These are phyloP conservation scores for Bjerkandera adusta DNA, from an alignment of 1,284 basidiomycete species.

Conservation along the genomic window DNA sequence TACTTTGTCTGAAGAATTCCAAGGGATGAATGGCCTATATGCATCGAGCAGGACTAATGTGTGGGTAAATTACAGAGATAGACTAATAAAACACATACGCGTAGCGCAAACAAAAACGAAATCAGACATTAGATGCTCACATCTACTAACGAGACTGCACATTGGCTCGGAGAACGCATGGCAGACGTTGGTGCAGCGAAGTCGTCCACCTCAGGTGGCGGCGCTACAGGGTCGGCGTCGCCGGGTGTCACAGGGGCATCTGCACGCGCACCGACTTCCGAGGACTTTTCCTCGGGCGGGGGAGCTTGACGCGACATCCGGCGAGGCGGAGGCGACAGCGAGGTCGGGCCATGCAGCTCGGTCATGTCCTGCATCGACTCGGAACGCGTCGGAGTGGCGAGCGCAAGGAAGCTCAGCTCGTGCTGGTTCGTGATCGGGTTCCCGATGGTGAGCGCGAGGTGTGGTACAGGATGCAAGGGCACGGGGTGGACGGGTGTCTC, in stretches of 20 bases:
- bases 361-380: conserved; percentile 2
- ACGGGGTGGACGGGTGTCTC: conserved; percentile 31
- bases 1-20: too few species aligned
- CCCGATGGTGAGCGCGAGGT: too few species aligned
- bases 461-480: too few species aligned
- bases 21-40: conserved; percentile 3
- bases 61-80: conserved; percentile 12
- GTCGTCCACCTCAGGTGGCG: conserved; percentile 15
- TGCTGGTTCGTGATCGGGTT: conserved; percentile 58
- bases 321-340: conserved; percentile 59
- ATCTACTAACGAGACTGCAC: conserved; percentile 21
- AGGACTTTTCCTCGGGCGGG: conserved; percentile 21
- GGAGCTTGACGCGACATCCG: conserved; percentile 43
- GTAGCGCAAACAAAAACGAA: conserved; percentile 10
- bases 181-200: conserved; percentile 9
- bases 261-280: not conserved
- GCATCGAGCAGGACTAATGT: conserved; percentile 1
- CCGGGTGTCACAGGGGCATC: not conserved
- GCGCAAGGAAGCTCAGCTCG: conserved; percentile 57
- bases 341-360: conserved; percentile 32
- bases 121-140: conserved; percentile 9
- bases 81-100: conserved; percentile 9
- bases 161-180: conserved; percentile 12
- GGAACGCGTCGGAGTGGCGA: conserved; percentile 44
- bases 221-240: not conserved